A percentile compares a stretch with the other conserved stretches of the same genome.
These are phyloP conservation scores for Nigrospora oryzae DNA, from an alignment of 2,329 filamentous ascomycete species.

Conservation along the genomic window DNA sequence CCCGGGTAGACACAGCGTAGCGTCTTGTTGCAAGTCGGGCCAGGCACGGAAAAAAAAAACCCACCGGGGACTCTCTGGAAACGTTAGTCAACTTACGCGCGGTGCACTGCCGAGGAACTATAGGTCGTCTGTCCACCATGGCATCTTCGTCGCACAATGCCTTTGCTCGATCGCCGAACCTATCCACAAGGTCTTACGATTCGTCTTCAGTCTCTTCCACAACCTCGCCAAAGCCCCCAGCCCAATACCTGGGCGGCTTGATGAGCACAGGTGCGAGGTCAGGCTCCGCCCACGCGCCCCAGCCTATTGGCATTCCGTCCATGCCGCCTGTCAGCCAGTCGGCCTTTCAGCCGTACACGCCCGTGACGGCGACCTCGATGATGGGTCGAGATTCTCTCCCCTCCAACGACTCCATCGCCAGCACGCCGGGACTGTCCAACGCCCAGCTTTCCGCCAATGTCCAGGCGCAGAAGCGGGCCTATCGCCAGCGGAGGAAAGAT, in stretches of 20 bases:
- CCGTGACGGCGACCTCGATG: slow-evolving; percentile 36
- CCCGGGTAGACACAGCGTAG: too few species aligned
- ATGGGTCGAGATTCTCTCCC: slow-evolving; percentile 53
- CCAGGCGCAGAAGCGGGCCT: slow-evolving; percentile 83
- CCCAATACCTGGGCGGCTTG: slow-evolving; percentile 42
- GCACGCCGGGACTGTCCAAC: slow-evolving; percentile 40
- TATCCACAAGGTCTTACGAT: slow-evolving; percentile 53
- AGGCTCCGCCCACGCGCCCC: slow-evolving; percentile 38
- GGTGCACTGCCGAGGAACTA: slow-evolving; percentile 20
- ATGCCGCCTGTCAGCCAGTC: slow-evolving; percentile 35
- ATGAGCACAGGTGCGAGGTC: slow-evolving; percentile 44
- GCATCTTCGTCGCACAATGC: slow-evolving; percentile 47
- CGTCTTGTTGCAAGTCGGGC: too few species aligned
- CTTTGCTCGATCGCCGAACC: slow-evolving; percentile 54
- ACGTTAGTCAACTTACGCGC: slow-evolving; percentile 22
- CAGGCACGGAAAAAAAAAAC: slow-evolving; percentile 18
- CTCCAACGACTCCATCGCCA: slow-evolving; percentile 48
- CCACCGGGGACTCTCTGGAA: slow-evolving; percentile 28
- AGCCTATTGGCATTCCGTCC: slow-evolving; percentile 44
- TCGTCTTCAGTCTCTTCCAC: slow-evolving; percentile 56
- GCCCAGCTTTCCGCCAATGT: slow-evolving; percentile 35
- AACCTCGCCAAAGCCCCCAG: slow-evolving; percentile 47
- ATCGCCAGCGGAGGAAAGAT: slow-evolving; percentile 90
- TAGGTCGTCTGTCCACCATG: slow-evolving; percentile 33
- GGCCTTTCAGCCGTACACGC: slow-evolving; percentile 44